phyloP scores from a whole-genome alignment of 208 protist genomes.

The Phytomonas serpens region DNA sequence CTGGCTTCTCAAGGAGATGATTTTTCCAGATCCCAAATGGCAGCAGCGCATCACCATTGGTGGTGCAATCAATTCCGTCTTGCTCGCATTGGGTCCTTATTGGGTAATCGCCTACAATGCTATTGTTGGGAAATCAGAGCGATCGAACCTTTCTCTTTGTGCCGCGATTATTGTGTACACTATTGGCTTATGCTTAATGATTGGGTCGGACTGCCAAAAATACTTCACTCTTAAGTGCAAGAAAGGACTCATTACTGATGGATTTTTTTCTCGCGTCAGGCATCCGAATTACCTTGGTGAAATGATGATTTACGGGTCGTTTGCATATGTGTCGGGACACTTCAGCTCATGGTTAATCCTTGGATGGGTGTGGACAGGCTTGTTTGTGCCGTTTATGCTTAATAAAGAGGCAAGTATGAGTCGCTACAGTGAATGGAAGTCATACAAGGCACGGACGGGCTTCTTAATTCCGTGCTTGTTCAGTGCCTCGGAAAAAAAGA shows the following conservation, averaged over 20 bases:
- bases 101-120: constrained; percentile 81
- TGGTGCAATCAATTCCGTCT: constrained; percentile 30
- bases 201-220: constrained; percentile 76
- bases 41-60: constrained; percentile 54
- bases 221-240: constrained; percentile 62
- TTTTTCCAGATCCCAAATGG: constrained; percentile 83
- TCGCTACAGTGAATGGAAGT: constrained; percentile 50
- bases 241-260: constrained; percentile 73
- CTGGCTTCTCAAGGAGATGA: constrained; percentile 78
- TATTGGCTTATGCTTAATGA: constrained; percentile 63
- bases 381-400: constrained; percentile 77
- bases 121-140: constrained; percentile 38
- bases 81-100: constrained; percentile 60
- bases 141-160: constrained; percentile 34
- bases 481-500: neutral
- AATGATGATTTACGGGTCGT: constrained; percentile 83
- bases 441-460: constrained; percentile 39
- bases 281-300: constrained; percentile 88
- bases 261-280: constrained; percentile 67
- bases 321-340: constrained; percentile 57
- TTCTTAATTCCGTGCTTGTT: constrained; percentile 54
- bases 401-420: constrained; percentile 75
- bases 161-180: constrained; percentile 44
- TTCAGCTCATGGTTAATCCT: constrained; percentile 48
- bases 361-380: constrained; percentile 41